Conservation (phyloP, 2,329 filamentous ascomycete species). For the Phyllosticta paracitricarpa region DNA sequence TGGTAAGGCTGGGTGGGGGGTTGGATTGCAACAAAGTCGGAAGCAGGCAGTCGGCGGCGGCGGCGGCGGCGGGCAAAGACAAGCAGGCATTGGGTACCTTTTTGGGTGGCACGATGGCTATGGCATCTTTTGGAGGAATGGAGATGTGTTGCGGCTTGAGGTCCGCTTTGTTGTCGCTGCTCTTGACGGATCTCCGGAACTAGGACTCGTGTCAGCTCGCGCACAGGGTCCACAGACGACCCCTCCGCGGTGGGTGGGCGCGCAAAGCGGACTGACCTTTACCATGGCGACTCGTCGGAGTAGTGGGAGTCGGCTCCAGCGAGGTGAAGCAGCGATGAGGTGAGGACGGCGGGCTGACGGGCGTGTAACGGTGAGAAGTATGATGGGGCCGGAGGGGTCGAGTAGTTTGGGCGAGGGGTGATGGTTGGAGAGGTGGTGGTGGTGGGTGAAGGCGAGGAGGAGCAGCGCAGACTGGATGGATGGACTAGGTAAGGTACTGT, state of each 20-base stretch:
- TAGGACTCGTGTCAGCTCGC: constrained; percentile 17
- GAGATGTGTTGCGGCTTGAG: constrained; percentile 60
- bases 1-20: constrained; percentile 10
- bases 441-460: constrained; percentile 1
- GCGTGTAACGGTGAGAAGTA: background rate
- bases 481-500: background rate
- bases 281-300: constrained; percentile 13
- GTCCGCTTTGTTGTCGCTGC: constrained; percentile 58
- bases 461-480: background rate
- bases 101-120: constrained; percentile 84
- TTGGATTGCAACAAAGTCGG: constrained; percentile 1
- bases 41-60: background rate
- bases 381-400: background rate
- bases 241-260: constrained; percentile 2
- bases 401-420: background rate
- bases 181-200: constrained; percentile 80
- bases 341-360: background rate
- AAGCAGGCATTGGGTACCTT: constrained; percentile 52
- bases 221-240: constrained; percentile 8
- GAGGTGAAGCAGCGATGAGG: background rate
- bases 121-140: constrained; percentile 73
- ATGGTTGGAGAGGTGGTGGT: constrained; percentile 1
- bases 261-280: constrained; percentile 16
- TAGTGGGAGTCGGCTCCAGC: background rate
- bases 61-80: background rate